A percentile compares a stretch with the other conserved stretches of the same genome.
Evolutionary conservation across 768 basidiomycete genomes (phyloP).

Genomic region (Pleurotus sapidus): DNA sequence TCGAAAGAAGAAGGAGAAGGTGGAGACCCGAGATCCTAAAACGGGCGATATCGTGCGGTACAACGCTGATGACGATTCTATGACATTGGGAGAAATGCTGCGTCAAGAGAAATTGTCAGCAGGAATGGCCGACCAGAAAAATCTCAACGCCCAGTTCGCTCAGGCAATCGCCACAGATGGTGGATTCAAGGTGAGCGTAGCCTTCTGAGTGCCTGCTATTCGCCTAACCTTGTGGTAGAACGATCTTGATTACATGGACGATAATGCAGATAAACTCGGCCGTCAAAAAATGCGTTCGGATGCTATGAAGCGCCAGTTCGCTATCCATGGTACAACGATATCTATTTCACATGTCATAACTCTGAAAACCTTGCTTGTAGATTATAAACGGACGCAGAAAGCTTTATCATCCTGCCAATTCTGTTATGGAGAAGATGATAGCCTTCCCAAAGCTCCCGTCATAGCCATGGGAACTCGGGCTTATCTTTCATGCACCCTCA

Average conservation of each 20-base stretch:
- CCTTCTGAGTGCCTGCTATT: background rate
- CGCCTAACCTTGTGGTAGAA: constrained; percentile 40
- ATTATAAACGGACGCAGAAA: constrained; percentile 93
- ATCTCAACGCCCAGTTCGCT: constrained; percentile 88
- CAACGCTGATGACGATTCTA: constrained; percentile 87
- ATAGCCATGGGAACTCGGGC: constrained; percentile 88
- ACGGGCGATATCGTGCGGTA: constrained; percentile 87
- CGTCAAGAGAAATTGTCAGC: constrained; percentile 90
- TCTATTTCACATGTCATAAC: background rate
- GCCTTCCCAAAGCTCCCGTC: constrained; percentile 81
- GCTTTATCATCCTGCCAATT: constrained; percentile 82
- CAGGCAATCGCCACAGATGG: constrained; percentile 84
- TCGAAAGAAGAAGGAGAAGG: constrained; percentile 76
- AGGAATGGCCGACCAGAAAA: constrained; percentile 88
- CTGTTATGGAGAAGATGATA: constrained; percentile 93
- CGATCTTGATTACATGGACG: constrained; percentile 93
- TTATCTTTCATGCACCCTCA: constrained; percentile 87
- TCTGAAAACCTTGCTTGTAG: constrained; percentile 35
- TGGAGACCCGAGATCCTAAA: constrained; percentile 85
- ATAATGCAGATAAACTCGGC: constrained; percentile 91
- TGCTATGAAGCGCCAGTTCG: constrained; percentile 95
- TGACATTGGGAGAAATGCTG: constrained; percentile 87
- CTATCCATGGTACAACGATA: constrained; percentile 71
- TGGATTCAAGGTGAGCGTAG: constrained; percentile 67
- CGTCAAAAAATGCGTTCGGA: constrained; percentile 95